phyloP scores from a whole-genome alignment of 148 eudicot species.

The Rhododendron vialii region DNA sequence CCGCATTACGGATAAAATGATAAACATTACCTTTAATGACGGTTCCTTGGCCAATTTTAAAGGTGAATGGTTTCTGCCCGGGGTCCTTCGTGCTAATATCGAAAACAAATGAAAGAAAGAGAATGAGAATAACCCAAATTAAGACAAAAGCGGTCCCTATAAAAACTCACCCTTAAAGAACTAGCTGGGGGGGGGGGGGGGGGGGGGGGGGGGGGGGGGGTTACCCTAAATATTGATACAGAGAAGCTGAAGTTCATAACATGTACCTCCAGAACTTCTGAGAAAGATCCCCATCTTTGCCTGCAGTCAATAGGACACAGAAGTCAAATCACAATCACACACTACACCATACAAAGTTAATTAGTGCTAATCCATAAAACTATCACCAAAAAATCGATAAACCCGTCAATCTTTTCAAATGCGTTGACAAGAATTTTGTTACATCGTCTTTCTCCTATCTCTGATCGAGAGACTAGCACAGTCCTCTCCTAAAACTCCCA shows the following conservation, averaged over 20 bases:
- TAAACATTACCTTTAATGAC: constrained; percentile 71
- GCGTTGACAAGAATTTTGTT: background rate
- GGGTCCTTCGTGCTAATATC: constrained; percentile 80
- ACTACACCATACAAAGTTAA: background rate
- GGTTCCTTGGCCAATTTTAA: constrained; percentile 64
- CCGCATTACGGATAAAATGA: background rate
- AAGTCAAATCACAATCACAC: background rate
- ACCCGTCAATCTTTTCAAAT: background rate
- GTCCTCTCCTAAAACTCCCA: background rate
- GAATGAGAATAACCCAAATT: background rate
- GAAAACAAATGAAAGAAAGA: constrained; percentile 3
- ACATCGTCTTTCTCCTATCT: background rate
- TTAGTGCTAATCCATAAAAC: background rate
- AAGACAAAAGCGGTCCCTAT: background rate
- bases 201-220: background rate
- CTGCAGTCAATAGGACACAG: constrained; percentile 25
- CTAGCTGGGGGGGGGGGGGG: background rate
- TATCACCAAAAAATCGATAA: background rate
- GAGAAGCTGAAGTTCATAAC: background rate
- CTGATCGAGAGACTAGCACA: background rate
- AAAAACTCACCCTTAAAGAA: background rate
- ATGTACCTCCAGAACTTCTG: constrained; percentile 83
- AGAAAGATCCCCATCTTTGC: constrained; percentile 70
- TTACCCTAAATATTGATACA: background rate
- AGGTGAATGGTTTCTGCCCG: constrained; percentile 75